Conservation (phyloP, 176 grass and related monocot genomes). For the Musa troglodytarum region DNA sequence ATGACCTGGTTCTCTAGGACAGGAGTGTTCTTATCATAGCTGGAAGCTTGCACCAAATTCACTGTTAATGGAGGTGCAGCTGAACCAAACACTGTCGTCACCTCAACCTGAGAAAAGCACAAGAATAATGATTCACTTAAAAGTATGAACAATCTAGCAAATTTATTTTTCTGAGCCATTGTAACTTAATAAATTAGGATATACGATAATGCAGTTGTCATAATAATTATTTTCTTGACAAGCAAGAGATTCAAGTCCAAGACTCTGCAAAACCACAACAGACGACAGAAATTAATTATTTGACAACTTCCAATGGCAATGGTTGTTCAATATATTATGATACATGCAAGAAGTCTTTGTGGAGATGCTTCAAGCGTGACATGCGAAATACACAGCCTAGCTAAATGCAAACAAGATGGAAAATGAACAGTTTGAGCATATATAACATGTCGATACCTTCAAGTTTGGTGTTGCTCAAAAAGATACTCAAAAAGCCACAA, state of each 20-base stretch:
- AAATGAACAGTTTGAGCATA: neutral
- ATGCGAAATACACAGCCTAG: neutral
- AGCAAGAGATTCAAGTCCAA: neutral
- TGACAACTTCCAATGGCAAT: neutral
- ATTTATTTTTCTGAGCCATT: neutral
- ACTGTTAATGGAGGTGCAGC: slow-evolving; percentile 63
- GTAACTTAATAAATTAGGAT: neutral
- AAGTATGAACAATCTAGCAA: neutral
- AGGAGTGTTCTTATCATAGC: slow-evolving; percentile 51
- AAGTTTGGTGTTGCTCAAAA: neutral
- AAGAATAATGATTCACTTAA: neutral
- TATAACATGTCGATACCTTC: neutral
- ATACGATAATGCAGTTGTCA: neutral
- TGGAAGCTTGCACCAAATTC: slow-evolving; percentile 53
- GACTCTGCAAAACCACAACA: neutral
- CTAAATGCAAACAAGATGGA: neutral
- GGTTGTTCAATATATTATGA: neutral
- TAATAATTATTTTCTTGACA: neutral
- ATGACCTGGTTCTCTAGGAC: slow-evolving; percentile 29
- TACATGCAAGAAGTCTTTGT: neutral
- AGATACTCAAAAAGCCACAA: too few species aligned
- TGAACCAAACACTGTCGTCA: slow-evolving; percentile 89
- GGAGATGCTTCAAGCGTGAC: neutral
- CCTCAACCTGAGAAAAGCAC: slow-evolving; percentile 66
- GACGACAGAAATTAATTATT: neutral